These are phyloP conservation scores for Globisporangium sylvaticum DNA, from an alignment of 352 stramenopile species.

Conservation along the genomic window DNA sequence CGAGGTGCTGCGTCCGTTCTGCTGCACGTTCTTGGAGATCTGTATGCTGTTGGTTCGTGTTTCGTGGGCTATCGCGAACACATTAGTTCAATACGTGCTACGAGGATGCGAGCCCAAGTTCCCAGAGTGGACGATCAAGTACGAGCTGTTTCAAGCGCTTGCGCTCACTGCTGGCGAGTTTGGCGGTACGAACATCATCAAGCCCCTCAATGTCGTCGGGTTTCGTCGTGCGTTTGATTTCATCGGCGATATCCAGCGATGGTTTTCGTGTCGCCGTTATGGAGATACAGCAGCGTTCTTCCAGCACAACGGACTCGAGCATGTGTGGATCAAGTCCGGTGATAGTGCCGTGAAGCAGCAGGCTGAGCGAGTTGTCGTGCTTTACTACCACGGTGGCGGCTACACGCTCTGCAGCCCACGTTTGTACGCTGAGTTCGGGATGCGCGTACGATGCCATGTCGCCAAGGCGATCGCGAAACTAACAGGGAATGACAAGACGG, in stretches of 20 bases:
- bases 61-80: not conserved
- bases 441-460: constrained; percentile 11
- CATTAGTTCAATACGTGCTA: not conserved
- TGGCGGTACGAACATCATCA: constrained; percentile 8
- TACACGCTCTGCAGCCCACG: constrained; percentile 34
- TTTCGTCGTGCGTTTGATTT: constrained; percentile 7
- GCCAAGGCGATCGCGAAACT: constrained; percentile 14
- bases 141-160: constrained; percentile 26
- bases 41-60: not conserved
- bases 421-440: constrained; percentile 33
- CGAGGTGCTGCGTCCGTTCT: not conserved
- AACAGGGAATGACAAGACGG: constrained; percentile 11
- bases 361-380: constrained; percentile 22
- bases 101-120: constrained; percentile 6
- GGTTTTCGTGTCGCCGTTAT: constrained; percentile 15
- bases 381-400: constrained; percentile 43
- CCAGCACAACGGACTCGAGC: constrained; percentile 36
- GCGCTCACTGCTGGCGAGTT: constrained; percentile 15
- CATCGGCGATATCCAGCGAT: constrained; percentile 19
- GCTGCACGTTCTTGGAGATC: not conserved
- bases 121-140: constrained; percentile 29
- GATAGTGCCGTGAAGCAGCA: not conserved
- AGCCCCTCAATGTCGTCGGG: not conserved
- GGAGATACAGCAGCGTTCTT: constrained; percentile 15
- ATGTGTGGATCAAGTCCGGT: constrained; percentile 29